Evolutionary conservation across 208 protist species (phyloP).

Genomic region (Leishmania arabica): DNA sequence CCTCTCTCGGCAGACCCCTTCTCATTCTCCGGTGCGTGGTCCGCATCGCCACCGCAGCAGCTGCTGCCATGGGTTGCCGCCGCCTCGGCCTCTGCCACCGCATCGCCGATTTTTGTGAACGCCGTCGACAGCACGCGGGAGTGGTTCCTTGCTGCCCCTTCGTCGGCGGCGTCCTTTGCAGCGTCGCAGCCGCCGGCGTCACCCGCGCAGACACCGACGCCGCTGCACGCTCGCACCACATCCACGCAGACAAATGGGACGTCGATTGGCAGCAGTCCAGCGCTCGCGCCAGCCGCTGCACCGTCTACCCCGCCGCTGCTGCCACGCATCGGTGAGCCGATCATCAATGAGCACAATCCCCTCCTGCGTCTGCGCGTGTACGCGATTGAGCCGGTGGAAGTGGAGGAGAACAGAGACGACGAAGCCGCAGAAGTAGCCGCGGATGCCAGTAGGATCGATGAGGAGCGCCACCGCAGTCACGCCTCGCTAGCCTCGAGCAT

Average conservation of each 20-base stretch:
- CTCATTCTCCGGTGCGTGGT: not conserved
- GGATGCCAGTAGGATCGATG: not conserved
- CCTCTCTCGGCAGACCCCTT: constrained; percentile 14
- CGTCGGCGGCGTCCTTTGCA: constrained; percentile 2
- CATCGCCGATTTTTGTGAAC: constrained; percentile 1
- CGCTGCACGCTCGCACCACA: constrained; percentile 15
- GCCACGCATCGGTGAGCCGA: constrained; percentile 31
- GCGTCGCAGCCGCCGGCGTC: not conserved
- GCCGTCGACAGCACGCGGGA: not conserved
- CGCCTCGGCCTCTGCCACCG: not conserved
- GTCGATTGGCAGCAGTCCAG: constrained; percentile 29
- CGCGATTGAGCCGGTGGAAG: constrained; percentile 7
- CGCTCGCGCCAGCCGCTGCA: constrained; percentile 14
- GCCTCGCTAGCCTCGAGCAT: not conserved
- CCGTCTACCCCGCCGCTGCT: constrained; percentile 31
- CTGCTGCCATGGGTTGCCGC: constrained; percentile 7
- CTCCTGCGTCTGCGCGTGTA: constrained; percentile 26
- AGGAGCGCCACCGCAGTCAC: not conserved
- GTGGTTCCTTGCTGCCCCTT: not conserved
- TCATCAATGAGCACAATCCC: constrained; percentile 29
- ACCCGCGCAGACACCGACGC: constrained; percentile 3
- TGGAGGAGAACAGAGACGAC: not conserved
- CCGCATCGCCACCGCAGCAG: not conserved
- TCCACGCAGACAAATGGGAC: constrained; percentile 20
- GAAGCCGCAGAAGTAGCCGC: not conserved